Evolutionary conservation across 495 filamentous ascomycete genomes (phyloP).

Genomic region (Aspergillus sparsus): DNA sequence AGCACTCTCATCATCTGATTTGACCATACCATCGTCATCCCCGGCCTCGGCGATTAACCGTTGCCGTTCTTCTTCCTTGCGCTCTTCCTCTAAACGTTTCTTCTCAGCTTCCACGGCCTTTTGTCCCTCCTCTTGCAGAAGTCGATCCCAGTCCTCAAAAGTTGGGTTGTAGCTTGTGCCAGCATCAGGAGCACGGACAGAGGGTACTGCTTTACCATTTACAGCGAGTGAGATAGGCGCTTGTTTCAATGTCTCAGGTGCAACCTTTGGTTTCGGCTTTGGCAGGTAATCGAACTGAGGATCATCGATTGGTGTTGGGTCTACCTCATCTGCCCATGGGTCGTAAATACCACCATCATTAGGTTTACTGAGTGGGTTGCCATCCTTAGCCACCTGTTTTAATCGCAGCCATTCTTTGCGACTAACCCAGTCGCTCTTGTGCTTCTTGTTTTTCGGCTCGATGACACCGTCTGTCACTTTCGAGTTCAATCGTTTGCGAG

Average conservation of each 20-base stretch:
- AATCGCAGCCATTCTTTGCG: conserved; percentile 77
- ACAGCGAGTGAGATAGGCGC: conserved; percentile 77
- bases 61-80: conserved; percentile 59
- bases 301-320: conserved; percentile 46
- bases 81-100: conserved; percentile 68
- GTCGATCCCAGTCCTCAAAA: conserved; percentile 78
- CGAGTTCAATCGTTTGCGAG: conserved; percentile 67
- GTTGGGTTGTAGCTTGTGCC: conserved; percentile 90
- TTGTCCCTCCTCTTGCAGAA: conserved; percentile 70
- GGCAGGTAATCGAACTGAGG: conserved; percentile 61
- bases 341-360: conserved; percentile 63
- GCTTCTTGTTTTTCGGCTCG: conserved; percentile 65
- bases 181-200: conserved; percentile 74
- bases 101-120: conserved; percentile 79
- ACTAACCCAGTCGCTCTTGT: conserved; percentile 72
- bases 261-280: conserved; percentile 63
- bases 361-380: conserved; percentile 57
- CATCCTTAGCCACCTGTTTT: conserved; percentile 72
- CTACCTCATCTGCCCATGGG: conserved; percentile 66
- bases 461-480: conserved; percentile 68
- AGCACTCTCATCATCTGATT: conserved; percentile 80
- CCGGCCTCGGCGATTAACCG: conserved; percentile 59
- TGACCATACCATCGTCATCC: conserved; percentile 65
- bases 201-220: conserved; percentile 72
- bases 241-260: conserved; percentile 73